Conservation (phyloP, 192 early-diverging fungal genomes). For the Coemansia sp. region DNA sequence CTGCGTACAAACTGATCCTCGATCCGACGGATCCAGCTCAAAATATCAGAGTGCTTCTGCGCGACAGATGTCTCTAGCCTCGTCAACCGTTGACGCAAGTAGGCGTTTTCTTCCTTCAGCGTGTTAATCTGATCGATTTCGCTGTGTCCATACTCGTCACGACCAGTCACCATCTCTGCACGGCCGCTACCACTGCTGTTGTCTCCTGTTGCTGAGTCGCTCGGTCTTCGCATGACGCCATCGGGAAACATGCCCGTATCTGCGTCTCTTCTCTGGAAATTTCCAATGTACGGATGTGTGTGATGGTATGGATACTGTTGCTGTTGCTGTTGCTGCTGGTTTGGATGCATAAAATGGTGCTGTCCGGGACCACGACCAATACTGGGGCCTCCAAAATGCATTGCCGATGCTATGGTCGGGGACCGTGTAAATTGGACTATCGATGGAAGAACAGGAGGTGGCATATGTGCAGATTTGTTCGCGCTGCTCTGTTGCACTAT, state of each 20-base stretch:
- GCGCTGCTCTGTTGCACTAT: not conserved
- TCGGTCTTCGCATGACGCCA: constrained; percentile 14
- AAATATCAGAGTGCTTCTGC: constrained; percentile 45
- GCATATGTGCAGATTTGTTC: not conserved
- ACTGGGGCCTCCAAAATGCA: constrained; percentile 20
- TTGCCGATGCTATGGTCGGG: constrained; percentile 8
- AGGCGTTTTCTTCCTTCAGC: constrained; percentile 44
- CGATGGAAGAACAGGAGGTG: constrained; percentile 16
- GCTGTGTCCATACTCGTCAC: constrained; percentile 24
- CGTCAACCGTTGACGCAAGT: constrained; percentile 30
- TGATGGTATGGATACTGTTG: not conserved
- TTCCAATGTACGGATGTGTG: not conserved
- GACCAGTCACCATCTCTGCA: constrained; percentile 15
- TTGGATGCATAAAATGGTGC: not conserved
- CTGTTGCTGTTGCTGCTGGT: constrained; percentile 14
- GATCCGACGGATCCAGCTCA: constrained; percentile 45
- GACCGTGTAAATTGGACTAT: constrained; percentile 35
- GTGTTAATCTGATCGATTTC: constrained; percentile 27
- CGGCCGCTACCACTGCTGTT: constrained; percentile 14
- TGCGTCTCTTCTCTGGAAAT: constrained; percentile 5
- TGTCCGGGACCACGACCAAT: constrained; percentile 3
- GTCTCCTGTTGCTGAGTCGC: constrained; percentile 26
- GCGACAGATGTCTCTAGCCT: constrained; percentile 38
- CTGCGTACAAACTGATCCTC: constrained; percentile 31
- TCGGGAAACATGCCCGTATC: constrained; percentile 8